phyloP scores from a whole-genome alignment of 768 basidiomycete genomes.

The Fomitopsis serialis region DNA sequence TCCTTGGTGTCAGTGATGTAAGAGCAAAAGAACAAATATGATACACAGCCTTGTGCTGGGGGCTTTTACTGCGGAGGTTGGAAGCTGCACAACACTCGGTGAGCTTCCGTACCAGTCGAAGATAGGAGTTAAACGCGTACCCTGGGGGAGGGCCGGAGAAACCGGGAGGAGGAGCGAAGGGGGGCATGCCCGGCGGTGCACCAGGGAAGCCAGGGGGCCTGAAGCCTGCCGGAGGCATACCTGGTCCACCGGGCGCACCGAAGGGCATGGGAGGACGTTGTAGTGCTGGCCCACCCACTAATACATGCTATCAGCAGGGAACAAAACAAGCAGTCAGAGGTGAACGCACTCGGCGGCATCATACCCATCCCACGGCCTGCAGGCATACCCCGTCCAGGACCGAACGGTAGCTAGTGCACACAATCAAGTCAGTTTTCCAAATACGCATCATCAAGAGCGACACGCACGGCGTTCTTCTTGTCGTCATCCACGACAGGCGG shows the following conservation, averaged over 20 bases:
- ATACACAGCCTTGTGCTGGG: slow-evolving; percentile 14
- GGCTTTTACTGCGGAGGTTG: slow-evolving; percentile 39
- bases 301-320: too few relatives aligned
- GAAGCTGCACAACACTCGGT: slow-evolving; percentile 28
- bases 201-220: slow-evolving; percentile 75
- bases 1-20: slow-evolving; percentile 7
- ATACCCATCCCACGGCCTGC: slow-evolving; percentile 97
- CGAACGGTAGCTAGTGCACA: slow-evolving; percentile 60
- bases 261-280: slow-evolving; percentile 68
- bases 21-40: slow-evolving; percentile 8
- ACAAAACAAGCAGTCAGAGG: too few relatives aligned
- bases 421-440: too few relatives aligned
- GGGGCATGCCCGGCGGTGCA: slow-evolving; percentile 54
- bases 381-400: slow-evolving; percentile 93
- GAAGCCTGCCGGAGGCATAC: slow-evolving; percentile 87
- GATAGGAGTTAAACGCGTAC: slow-evolving; percentile 39
- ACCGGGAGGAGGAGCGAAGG: slow-evolving; percentile 73
- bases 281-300: slow-evolving; percentile 57
- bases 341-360: slow-evolving; percentile 76
- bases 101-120: background rate
- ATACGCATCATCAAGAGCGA: slow-evolving; percentile 7
- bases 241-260: slow-evolving; percentile 41
- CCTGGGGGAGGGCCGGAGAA: slow-evolving; percentile 82
- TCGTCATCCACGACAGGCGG: slow-evolving; percentile 90
- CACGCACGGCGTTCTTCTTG: slow-evolving; percentile 71